Evolutionary conservation across 108 stramenopile genomes (phyloP), one percentile per base, ranked within the genome.

Genomic region (Nitzschia sp.): DNA sequence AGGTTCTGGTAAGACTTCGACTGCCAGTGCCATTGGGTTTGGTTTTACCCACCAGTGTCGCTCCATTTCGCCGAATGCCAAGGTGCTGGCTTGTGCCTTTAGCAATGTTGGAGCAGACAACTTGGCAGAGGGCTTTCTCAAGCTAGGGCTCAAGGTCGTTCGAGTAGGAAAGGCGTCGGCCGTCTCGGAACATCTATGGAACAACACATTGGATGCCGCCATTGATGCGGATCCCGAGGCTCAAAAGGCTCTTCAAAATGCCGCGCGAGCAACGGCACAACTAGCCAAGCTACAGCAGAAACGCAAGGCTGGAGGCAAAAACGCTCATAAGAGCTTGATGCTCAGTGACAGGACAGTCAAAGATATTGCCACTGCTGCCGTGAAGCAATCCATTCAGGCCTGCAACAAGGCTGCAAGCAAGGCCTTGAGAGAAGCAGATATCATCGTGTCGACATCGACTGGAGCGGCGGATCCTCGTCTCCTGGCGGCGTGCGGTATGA

Each of bases 401-500:
- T 85, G 89, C 69, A 89, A 92, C 63, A 77, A 86, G 23, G 91
- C 91, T 34, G 90, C 90, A 1, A 80, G 86, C 6, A 83, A 78
- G 58, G 91, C 97, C n/a, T 67, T 99, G 30, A 85, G 95, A 33
- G 95, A 95, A 11, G 97, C 97, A 9, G 98, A 99, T 72, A 91
- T 98, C 16, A 96, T 99, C 58, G 97, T 98, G 27, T 78, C 86
- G 26, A 98, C 98, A 4, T 98, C 94, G 32, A 93, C 94, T 5
- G 98, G 98, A 26, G 97, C 99, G 11, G 96, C 94, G 3, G 98
- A 99, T 74, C 77, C 94, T 11, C 90, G 97, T 32, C 83, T 99
- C 6, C 58, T 93, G 45, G 94, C 96, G n/a, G 91, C 94, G 8
- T 94, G 92, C 64, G 92, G 92, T 22, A 75, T 93, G 38, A 57